Base-by-base conservation (phyloP, 2,329 filamentous ascomycete genomes). In the Colletotrichum incanum region DNA sequence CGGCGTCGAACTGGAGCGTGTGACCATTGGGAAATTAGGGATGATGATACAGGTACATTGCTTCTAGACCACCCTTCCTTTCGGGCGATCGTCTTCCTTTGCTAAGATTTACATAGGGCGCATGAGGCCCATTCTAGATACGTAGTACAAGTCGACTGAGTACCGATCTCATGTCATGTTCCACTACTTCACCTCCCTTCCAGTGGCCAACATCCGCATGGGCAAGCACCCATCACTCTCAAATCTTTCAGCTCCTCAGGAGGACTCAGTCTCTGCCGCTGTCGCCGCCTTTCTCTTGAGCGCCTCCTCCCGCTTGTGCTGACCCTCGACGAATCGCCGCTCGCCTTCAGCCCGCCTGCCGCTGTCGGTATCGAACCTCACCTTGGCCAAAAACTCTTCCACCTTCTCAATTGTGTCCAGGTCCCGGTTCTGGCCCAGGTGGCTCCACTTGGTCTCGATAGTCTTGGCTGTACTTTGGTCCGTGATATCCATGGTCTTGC, bases 361-460 rank as follows among this genome's bases (percentile, higher is more conserved):
- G 34, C 70, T 72, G 47, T 72, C 66, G 39, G 45, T 60, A 23
- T 79, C 84, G 76, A 87, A 87, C 67, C 85, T 85, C 77, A 89
- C 84, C 69, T 81, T 85, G 66, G 84, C 86, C 65, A 92, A 82
- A 45, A 90, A 78, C 78, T 91, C 87, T 77, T 90, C 86, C 28
- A 91, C 85, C 78, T 89, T 88, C 73, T 89, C 84, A 8, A 87
- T 82, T 8, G 86, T 87, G 45, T 86, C 85, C 18, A 86, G 77
- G 23, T 83, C 82, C 78, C 86, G 87, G 74, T 84, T 84, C 75
- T 89, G 86, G 20, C 86, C 89, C 20, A 92, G 82, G 67, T 90
- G 85, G 26, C 84, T 81, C 88, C 90, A 92, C 76, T 87, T 86
- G 7, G 82, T 78, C 49, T 87, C 84, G 45, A 89, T 76, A n/a